phyloP scores from a whole-genome alignment of 2,329 filamentous ascomycete species.

The Diaporthe destruens region DNA sequence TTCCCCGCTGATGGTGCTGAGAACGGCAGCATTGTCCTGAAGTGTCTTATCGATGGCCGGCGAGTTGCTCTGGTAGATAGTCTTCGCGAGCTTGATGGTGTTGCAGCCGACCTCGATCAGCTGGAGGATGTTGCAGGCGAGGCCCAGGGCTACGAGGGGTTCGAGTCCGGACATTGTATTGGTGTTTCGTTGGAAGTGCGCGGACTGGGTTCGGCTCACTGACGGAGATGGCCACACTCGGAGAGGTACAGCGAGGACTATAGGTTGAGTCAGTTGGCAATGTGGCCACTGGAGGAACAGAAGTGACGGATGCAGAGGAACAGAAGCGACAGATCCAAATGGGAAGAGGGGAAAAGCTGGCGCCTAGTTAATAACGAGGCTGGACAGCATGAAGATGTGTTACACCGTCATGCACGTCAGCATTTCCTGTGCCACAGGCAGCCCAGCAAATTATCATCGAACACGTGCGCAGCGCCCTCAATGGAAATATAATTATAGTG shows the following conservation, averaged over 20 bases:
- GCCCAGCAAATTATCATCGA: not conserved
- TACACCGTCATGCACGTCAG: not conserved
- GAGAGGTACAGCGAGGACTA: not conserved
- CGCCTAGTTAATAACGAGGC: not conserved
- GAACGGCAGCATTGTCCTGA: not conserved
- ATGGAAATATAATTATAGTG: too few relatives aligned
- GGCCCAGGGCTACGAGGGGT: conserved; percentile 25
- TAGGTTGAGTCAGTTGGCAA: not conserved
- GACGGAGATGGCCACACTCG: not conserved
- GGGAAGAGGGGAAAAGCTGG: not conserved
- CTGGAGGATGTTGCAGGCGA: conserved; percentile 26
- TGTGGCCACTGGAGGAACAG: too few relatives aligned
- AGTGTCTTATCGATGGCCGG: not conserved
- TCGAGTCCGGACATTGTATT: conserved; percentile 24
- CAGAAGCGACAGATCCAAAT: too few relatives aligned
- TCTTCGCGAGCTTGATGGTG: conserved; percentile 12
- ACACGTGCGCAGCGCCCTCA: not conserved
- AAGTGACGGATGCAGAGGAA: too few relatives aligned
- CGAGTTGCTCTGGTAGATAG: not conserved
- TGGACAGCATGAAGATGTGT: not conserved
- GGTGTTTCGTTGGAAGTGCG: too few relatives aligned
- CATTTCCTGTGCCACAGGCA: not conserved
- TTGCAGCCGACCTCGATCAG: conserved; percentile 4
- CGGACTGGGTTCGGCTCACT: too few relatives aligned
- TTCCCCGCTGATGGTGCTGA: not conserved